phyloP scores from a whole-genome alignment of 257 asterid species.

The Solanum microdontum region DNA sequence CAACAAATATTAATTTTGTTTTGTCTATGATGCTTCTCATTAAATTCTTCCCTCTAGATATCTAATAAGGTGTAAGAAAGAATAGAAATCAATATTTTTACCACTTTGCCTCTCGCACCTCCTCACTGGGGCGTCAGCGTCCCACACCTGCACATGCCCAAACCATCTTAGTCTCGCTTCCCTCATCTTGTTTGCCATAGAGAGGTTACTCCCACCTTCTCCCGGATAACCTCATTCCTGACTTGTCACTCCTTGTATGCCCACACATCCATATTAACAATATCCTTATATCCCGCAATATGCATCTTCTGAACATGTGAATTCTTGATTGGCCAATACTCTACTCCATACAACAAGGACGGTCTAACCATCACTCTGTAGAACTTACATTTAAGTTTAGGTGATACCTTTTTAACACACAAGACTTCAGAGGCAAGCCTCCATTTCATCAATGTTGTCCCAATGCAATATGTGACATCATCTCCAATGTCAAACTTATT shows the following conservation, averaged over 20 bases:
- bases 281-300: too few species aligned
- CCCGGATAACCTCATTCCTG: accelerated
- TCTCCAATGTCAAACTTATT: not conserved
- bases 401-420: not conserved
- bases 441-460: not conserved
- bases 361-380: not conserved
- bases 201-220: not conserved
- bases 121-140: accelerated
- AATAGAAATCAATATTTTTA: too few species aligned
- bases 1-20: not conserved
- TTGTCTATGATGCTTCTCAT: not conserved
- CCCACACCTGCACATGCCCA: not conserved
- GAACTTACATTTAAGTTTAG: too few species aligned
- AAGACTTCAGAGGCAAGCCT: not conserved
- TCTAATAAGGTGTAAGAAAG: too few species aligned
- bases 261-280: not conserved
- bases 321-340: too few species aligned
- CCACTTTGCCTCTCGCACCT: not conserved
- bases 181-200: not conserved
- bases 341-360: not conserved
- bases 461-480: not conserved
- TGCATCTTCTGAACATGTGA: too few species aligned
- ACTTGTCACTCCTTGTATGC: not conserved
- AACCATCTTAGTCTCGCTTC: not conserved
- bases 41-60: not conserved